A percentile compares a stretch with the other conserved stretches of the same genome.
phyloP scores from a whole-genome alignment of 2,329 filamentous ascomycete species.

The Hymenoscyphus albidus region DNA sequence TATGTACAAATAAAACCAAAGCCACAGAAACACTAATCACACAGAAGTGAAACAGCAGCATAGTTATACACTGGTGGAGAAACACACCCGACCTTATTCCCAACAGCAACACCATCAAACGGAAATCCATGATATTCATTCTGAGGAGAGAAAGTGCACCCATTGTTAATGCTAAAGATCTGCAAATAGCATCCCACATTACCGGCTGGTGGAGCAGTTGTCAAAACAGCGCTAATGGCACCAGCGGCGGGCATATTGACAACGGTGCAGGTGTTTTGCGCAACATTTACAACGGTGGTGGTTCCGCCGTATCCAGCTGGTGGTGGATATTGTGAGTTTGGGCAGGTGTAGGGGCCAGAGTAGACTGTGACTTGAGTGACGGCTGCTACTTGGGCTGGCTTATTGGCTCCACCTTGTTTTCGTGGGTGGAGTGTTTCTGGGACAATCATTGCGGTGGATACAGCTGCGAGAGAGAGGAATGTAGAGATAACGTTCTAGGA shows the following conservation, averaged over 20 bases:
- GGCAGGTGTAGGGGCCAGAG: slow-evolving; percentile 1
- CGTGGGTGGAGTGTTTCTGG: slow-evolving; percentile 11
- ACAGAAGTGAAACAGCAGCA: slow-evolving; percentile 6
- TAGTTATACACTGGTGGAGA: slow-evolving; percentile 3
- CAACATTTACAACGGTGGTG: not conserved
- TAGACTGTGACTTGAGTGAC: slow-evolving; percentile 1
- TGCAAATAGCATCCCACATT: slow-evolving; percentile 6
- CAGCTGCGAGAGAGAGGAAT: not conserved
- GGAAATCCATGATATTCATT: slow-evolving; percentile 17
- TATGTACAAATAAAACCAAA: not conserved
- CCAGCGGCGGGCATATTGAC: not conserved
- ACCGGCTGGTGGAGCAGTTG: not conserved
- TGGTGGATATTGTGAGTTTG: not conserved
- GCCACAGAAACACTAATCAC: not conserved
- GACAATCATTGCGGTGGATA: not conserved
- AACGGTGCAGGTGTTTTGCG: not conserved
- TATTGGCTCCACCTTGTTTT: not conserved
- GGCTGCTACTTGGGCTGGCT: not conserved
- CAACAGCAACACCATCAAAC: slow-evolving; percentile 9
- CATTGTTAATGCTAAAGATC: not conserved
- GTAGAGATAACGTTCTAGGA: not conserved
- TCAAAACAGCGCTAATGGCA: slow-evolving; percentile 3
- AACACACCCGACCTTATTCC: slow-evolving; percentile 9
- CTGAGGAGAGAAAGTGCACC: slow-evolving; percentile 6
- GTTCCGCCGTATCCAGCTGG: not conserved